Evolutionary conservation across 441 rosid species (phyloP), one percentile per base, ranked within the genome.

Genomic region (Capsella rubella): DNA sequence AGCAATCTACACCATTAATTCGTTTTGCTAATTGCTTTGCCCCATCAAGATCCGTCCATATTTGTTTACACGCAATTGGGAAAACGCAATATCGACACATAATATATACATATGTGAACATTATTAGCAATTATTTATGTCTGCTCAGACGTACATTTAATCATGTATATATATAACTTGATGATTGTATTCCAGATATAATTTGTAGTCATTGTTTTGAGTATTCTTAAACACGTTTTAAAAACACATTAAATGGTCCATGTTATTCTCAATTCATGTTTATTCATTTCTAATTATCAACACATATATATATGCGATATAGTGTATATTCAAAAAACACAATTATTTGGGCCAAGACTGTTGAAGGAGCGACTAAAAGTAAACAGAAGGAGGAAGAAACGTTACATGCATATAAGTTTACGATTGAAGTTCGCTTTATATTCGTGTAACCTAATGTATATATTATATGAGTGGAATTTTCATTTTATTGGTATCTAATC

Each of bases 401-500:
- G 47, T 40, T 29, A 60, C 15, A 13, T 28, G 25, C 25, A 21
- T 21, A 21, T 15, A 13, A 50, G 12, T 50, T 21, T 50, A 73
- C 50, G 42, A 27, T 46, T 27, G 15, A 58, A 58, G 13, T 58
- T 66, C 4, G 7, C 51, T 64, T 50, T 59, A 50, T 40, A 27
- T 34, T 54, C 53, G 21, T 62, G 45, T 76, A 46, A 63, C 57
- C 1, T 69, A 63, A 21, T 21, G 25, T 35, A 63, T 27, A 69
- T 27, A 62, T 46, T 69, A 55, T 50, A 46, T 64, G 55, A 71
- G 61, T 76, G 71, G 71, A 67, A 56, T 60, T 69, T 69, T 63
- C 18, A 14, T 69, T 69, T 63, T 63, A 76, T 47, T 76, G 79
- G 75, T 56, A 70, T 76, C 79, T 56, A 76, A 76, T 76, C 79